These are phyloP conservation scores for Phytomonas francai DNA, from an alignment of 208 protist genomes.

Conservation along the genomic window DNA sequence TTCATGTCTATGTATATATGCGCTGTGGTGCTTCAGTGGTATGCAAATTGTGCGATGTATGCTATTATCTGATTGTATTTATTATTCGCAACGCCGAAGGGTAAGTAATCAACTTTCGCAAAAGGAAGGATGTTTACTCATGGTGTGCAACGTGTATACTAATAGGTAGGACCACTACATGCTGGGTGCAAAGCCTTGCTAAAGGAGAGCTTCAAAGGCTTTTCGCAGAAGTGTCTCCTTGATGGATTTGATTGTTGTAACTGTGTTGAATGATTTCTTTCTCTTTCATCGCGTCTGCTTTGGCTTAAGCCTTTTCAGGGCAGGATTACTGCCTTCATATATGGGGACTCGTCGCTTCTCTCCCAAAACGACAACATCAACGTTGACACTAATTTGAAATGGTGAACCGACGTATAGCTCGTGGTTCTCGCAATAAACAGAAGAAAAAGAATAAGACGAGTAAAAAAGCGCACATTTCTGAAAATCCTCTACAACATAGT, in stretches of 20 bases:
- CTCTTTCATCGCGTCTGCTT: neutral
- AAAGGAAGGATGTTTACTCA: neutral
- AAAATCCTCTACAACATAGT: neutral
- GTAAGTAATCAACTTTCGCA: neutral
- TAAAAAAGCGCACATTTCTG: neutral
- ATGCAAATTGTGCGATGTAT: neutral
- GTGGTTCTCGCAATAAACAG: conserved; percentile 18
- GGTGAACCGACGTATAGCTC: conserved; percentile 31
- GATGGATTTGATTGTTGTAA: neutral
- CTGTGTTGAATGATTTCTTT: neutral
- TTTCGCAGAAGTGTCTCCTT: neutral
- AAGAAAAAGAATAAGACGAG: conserved; percentile 27
- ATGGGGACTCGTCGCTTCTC: neutral
- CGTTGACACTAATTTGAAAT: conserved; percentile 8
- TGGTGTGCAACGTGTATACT: neutral
- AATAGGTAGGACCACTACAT: neutral
- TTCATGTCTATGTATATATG: conserved; percentile 5
- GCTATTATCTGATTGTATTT: neutral
- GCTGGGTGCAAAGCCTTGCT: neutral
- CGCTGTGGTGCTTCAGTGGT: neutral
- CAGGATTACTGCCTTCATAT: neutral
- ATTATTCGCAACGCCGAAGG: neutral
- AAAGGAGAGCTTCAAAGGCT: neutral
- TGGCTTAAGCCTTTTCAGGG: neutral
- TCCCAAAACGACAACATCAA: neutral